These are phyloP conservation scores for Bolboschoenus planiculmis DNA, from an alignment of 176 grass and related monocot genomes.

Conservation along the genomic window DNA sequence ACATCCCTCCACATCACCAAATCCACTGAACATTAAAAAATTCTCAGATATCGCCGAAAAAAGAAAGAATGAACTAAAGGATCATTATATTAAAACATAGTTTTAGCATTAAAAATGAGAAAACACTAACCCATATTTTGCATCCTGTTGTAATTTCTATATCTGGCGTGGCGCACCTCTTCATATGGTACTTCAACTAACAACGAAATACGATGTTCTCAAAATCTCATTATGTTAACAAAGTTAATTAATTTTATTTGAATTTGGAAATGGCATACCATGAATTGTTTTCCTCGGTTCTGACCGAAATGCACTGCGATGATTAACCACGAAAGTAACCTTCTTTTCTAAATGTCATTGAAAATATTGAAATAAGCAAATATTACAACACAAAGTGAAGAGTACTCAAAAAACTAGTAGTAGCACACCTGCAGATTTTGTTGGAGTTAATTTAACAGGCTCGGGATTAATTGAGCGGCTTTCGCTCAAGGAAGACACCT, in stretches of 20 bases:
- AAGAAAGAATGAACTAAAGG: neutral
- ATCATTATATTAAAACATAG: neutral
- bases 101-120: neutral
- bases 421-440: conserved; percentile 27
- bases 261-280: conserved; percentile 19
- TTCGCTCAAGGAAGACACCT: conserved; percentile 13
- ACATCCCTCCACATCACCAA: conserved; percentile 97
- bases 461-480: conserved; percentile 39
- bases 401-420: conserved; percentile 18
- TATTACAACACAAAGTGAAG: neutral
- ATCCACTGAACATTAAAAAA: conserved; percentile 48
- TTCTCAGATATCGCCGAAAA: neutral
- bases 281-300: conserved; percentile 14
- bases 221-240: neutral
- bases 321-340: conserved; percentile 2
- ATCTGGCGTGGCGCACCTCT: conserved; percentile 31
- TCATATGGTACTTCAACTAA: conserved; percentile 52
- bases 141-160: conserved; percentile 48
- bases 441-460: conserved; percentile 31
- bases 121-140: conserved; percentile 71
- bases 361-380: neutral
- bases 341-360: conserved; percentile 27
- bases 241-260: neutral
- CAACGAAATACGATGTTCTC: neutral
- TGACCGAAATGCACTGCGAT: conserved; percentile 4